Percentiles rank a stretch among this genome's conserved stretches.
These are phyloP conservation scores for Gnaphalium uliginosum DNA, from an alignment of 129 eudicot genomes.

Conservation along the genomic window DNA sequence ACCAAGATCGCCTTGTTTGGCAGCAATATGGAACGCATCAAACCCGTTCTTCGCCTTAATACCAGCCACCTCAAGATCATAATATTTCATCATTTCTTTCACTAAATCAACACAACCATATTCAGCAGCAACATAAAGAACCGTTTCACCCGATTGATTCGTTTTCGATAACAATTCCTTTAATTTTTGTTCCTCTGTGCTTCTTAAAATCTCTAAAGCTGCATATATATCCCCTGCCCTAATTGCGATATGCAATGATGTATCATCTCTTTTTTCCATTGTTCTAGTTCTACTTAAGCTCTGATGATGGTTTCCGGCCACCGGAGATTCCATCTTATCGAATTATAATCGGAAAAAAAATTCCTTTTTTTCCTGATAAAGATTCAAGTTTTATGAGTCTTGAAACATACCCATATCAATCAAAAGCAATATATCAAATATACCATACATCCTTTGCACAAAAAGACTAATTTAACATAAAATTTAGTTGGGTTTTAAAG, in stretches of 20 bases:
- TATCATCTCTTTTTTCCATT: constrained; percentile 57
- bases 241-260: constrained; percentile 55
- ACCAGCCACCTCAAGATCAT: constrained; percentile 46
- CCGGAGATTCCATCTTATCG: constrained; percentile 39
- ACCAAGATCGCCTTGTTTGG: constrained; percentile 67
- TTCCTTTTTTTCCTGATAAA: neutral
- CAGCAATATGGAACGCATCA: constrained; percentile 60
- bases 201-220: constrained; percentile 35
- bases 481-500: neutral
- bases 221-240: constrained; percentile 52
- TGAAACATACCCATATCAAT: constrained; percentile 12
- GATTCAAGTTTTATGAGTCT: constrained; percentile 8
- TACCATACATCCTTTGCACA: neutral
- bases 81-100: constrained; percentile 50
- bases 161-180: constrained; percentile 41
- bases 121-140: constrained; percentile 65
- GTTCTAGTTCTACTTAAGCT: constrained; percentile 43
- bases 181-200: constrained; percentile 37
- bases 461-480: constrained; percentile 14
- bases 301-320: constrained; percentile 32
- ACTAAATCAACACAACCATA: constrained; percentile 49
- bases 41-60: constrained; percentile 57
- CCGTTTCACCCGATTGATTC: constrained; percentile 56
- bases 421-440: neutral
- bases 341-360: constrained; percentile 4